Evolutionary conservation across 2,329 filamentous ascomycete genomes (phyloP).

Genomic region (Neonectria punicea): DNA sequence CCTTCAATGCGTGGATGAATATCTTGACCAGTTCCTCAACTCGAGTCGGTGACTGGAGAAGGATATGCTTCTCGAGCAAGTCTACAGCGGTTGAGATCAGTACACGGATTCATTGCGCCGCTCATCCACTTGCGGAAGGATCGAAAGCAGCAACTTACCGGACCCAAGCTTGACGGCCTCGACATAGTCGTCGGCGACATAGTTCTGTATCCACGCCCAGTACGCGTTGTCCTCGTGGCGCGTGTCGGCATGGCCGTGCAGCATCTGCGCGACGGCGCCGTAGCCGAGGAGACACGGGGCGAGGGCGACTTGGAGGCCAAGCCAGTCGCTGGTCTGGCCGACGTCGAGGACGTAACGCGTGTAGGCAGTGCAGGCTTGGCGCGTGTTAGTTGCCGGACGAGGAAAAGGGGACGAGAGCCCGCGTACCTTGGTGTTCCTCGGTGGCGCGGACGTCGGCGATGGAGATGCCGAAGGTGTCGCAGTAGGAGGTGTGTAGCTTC

Average conservation of each 20-base stretch:
- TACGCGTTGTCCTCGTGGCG: constrained; percentile 76
- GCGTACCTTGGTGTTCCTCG: constrained; percentile 77
- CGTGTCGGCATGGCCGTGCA: constrained; percentile 72
- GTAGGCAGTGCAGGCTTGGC: constrained; percentile 85
- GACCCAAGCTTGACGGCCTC: constrained; percentile 76
- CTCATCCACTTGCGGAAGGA: neutral
- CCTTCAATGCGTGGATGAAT: constrained; percentile 88
- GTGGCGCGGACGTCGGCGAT: constrained; percentile 76
- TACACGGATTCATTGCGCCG: neutral
- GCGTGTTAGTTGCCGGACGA: constrained; percentile 32
- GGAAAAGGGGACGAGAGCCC: neutral
- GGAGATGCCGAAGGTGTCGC: constrained; percentile 80
- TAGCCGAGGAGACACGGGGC: constrained; percentile 94
- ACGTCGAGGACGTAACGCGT: constrained; percentile 89
- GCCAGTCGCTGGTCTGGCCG: constrained; percentile 87
- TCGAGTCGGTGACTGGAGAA: constrained; percentile 76
- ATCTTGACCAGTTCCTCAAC: constrained; percentile 86
- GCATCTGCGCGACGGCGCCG: constrained; percentile 77
- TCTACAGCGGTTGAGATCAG: constrained; percentile 55
- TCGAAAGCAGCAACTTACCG: constrained; percentile 59
- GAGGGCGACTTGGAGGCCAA: constrained; percentile 85
- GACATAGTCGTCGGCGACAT: constrained; percentile 82
- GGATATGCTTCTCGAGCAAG: constrained; percentile 79
- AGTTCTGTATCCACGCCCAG: constrained; percentile 93
- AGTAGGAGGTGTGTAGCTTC: constrained; percentile 84